These are phyloP conservation scores for Tuctoria greenei DNA, from an alignment of 176 grass and related monocot species.

Conservation along the genomic window DNA sequence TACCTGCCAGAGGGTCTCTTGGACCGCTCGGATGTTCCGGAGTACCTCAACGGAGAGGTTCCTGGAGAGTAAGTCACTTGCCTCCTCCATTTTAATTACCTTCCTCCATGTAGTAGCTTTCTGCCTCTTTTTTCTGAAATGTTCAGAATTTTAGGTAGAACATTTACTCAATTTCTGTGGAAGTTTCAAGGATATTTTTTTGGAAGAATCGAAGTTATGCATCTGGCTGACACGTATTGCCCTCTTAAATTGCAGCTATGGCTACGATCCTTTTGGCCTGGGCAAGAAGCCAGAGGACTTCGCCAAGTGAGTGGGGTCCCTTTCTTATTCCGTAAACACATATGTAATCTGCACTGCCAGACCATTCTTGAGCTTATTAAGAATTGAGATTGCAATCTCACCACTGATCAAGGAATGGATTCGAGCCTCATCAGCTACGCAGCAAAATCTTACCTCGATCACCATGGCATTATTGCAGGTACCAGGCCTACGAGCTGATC, in stretches of 20 bases:
- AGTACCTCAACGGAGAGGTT: constrained; percentile 92
- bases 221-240: constrained; percentile 15
- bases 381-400: not conserved
- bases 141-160: not conserved
- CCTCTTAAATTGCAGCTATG: constrained; percentile 66
- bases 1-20: constrained; percentile 86
- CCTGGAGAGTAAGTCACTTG: constrained; percentile 83
- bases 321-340: not conserved
- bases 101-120: not conserved
- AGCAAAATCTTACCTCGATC: not conserved
- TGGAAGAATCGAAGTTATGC: not conserved
- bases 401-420: not conserved
- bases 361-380: not conserved
- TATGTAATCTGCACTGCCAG: not conserved
- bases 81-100: not conserved
- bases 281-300: constrained; percentile 99
- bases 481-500: constrained; percentile 94
- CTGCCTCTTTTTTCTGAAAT: not conserved
- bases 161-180: not conserved
- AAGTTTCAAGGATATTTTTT: no score
- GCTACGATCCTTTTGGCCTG: constrained; percentile 92
- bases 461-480: constrained; percentile 49
- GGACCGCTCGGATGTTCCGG: constrained; percentile 82
- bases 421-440: not conserved
- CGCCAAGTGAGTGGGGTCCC: constrained; percentile 75